Percentiles rank a stretch among this genome's conserved stretches.
phyloP scores from a whole-genome alignment of 495 filamentous ascomycete species.

The Penicillium soppii region DNA sequence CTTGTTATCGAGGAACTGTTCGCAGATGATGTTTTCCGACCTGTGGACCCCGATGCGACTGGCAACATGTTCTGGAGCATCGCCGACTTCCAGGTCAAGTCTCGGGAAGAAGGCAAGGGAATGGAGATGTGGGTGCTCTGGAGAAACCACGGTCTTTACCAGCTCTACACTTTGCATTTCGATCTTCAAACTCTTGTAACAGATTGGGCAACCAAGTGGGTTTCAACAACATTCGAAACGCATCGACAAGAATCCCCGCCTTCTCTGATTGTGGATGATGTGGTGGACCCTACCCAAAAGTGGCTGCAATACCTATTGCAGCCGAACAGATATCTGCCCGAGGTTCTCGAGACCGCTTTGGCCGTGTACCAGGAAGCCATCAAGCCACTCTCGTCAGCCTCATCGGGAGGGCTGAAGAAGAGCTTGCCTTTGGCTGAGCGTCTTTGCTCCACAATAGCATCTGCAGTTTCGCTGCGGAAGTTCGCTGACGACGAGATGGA shows the following conservation, averaged over 20 bases:
- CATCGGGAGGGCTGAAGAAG: slow-evolving; percentile 33
- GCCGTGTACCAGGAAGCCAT: slow-evolving; percentile 67
- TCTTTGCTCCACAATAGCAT: slow-evolving; percentile 67
- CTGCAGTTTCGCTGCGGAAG: slow-evolving; percentile 59
- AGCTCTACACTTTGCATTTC: slow-evolving; percentile 65
- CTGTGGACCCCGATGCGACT: slow-evolving; percentile 63
- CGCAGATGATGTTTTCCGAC: slow-evolving; percentile 58
- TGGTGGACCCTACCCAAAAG: slow-evolving; percentile 53
- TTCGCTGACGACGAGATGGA: slow-evolving; percentile 65
- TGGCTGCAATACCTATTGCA: slow-evolving; percentile 68
- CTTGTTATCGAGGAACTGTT: slow-evolving; percentile 70
- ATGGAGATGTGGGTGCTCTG: slow-evolving; percentile 82
- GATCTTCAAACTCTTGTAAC: slow-evolving; percentile 47
- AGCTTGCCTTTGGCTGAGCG: slow-evolving; percentile 60
- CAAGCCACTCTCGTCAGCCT: slow-evolving; percentile 35
- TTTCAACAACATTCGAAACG: slow-evolving; percentile 64
- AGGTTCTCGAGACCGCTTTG: slow-evolving; percentile 81
- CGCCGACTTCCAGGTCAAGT: slow-evolving; percentile 74
- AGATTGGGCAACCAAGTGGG: slow-evolving; percentile 73
- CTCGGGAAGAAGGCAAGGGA: slow-evolving; percentile 47
- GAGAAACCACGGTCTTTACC: slow-evolving; percentile 78
- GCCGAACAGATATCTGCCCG: slow-evolving; percentile 71
- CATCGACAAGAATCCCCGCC: slow-evolving; percentile 53
- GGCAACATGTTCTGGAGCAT: slow-evolving; percentile 84
- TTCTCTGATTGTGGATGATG: slow-evolving; percentile 56